phyloP scores from a whole-genome alignment of 139 green algal genomes.

The Auxenochlorella pyrenoidosa region DNA sequence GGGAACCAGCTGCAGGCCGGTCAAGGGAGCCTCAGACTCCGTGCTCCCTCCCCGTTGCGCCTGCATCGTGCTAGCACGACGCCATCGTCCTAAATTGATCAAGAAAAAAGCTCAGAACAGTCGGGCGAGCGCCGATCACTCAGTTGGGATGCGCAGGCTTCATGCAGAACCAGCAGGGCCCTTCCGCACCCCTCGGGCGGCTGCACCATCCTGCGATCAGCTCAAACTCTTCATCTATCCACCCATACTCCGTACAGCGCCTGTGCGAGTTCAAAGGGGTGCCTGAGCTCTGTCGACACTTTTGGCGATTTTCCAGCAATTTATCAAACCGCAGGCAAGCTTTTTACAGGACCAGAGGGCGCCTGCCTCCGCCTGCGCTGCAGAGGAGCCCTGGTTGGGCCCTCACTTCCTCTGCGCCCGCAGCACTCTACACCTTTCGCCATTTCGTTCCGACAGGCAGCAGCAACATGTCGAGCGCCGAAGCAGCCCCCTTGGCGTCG shows the following conservation, averaged over 20 bases:
- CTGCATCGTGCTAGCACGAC: background rate
- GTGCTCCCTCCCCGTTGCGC: background rate
- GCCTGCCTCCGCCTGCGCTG: background rate
- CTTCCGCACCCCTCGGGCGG: too few relatives aligned
- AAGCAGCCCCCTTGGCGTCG: conserved; percentile 8
- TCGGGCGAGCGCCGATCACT: too few relatives aligned
- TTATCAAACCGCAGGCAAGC: too few relatives aligned
- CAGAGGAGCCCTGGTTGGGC: background rate
- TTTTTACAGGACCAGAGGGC: too few relatives aligned
- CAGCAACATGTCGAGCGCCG: background rate
- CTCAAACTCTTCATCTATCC: too few relatives aligned
- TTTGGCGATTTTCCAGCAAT: background rate
- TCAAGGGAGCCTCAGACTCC: background rate
- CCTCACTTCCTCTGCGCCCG: background rate
- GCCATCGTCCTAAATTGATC: background rate
- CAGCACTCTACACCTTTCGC: background rate
- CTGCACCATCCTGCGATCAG: too few relatives aligned
- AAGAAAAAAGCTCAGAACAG: background rate
- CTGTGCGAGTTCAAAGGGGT: too few relatives aligned
- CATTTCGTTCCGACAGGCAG: background rate
- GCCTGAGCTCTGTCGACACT: background rate
- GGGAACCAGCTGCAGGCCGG: conserved; percentile 24
- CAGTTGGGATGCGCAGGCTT: too few relatives aligned
- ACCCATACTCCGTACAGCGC: too few relatives aligned
- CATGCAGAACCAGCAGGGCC: too few relatives aligned